Evolutionary conservation across 2,329 filamentous ascomycete genomes (phyloP).

Genomic region (Ilyonectria destructans): DNA sequence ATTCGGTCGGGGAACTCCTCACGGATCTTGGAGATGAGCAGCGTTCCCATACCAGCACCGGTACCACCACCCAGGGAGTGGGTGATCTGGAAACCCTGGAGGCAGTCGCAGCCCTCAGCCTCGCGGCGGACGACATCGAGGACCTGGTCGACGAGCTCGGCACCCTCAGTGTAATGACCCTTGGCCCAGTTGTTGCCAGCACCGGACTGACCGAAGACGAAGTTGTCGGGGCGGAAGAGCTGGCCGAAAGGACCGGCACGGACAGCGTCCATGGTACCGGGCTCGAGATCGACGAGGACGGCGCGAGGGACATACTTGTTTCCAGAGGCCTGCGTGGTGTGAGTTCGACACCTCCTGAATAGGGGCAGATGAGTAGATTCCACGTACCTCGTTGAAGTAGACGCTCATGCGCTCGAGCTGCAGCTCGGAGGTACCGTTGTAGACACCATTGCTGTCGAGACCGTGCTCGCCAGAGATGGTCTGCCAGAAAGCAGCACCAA

Average conservation of each 20-base stretch:
- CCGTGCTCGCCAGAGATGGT: slow-evolving; percentile 93
- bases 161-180: slow-evolving; percentile 99
- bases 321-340: slow-evolving; percentile 80
- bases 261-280: slow-evolving; percentile 99
- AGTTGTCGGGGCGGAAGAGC: slow-evolving; percentile 99
- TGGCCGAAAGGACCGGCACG: slow-evolving; percentile 98
- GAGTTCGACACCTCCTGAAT: slow-evolving; percentile 27
- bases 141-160: slow-evolving; percentile 98
- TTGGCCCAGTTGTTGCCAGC: slow-evolving; percentile 99
- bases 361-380: background rate
- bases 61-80: slow-evolving; percentile 99
- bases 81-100: slow-evolving; percentile 99
- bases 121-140: slow-evolving; percentile 98
- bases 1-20: slow-evolving; percentile 99
- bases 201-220: slow-evolving; percentile 99
- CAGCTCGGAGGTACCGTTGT: slow-evolving; percentile 98
- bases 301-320: slow-evolving; percentile 99
- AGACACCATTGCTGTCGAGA: slow-evolving; percentile 97
- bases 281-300: slow-evolving; percentile 99
- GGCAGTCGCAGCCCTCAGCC: slow-evolving; percentile 98
- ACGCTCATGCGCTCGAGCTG: slow-evolving; percentile 99
- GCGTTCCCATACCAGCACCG: slow-evolving; percentile 99
- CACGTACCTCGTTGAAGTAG: slow-evolving; percentile 88
- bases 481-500: slow-evolving; percentile 99
- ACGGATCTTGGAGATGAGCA: slow-evolving; percentile 99